Evolutionary conservation across 1,284 basidiomycete species (phyloP).

Genomic region (Bondarzewia mesenterica): DNA sequence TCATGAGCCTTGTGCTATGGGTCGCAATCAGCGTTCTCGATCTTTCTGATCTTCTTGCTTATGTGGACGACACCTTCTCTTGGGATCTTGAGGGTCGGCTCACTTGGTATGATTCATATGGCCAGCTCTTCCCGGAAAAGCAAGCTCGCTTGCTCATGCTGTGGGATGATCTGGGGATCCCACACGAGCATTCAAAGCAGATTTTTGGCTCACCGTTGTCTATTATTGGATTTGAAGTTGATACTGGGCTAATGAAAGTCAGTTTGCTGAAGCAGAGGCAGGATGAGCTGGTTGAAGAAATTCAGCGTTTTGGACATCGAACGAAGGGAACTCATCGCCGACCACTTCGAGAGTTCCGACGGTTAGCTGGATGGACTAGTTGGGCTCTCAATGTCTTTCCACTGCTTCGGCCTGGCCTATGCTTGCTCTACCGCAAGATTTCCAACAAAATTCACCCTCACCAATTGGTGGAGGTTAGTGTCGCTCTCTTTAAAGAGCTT

Average conservation of each 20-base stretch:
- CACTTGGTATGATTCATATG: neutral
- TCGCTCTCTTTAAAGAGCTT: neutral
- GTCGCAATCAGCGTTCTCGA: neutral
- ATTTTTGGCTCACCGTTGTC: neutral
- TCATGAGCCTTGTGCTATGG: neutral
- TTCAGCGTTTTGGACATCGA: neutral
- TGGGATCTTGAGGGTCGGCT: neutral
- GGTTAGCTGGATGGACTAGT: neutral
- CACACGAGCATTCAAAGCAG: neutral
- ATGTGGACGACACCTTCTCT: neutral
- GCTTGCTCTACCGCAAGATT: neutral
- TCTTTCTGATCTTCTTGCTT: neutral
- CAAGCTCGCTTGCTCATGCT: neutral
- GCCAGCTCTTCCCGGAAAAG: neutral
- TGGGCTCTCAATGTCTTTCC: neutral
- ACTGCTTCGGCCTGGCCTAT: neutral
- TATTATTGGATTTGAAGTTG: neutral
- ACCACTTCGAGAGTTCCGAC: too few relatives aligned
- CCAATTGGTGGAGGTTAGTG: too few relatives aligned
- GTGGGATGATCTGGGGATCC: neutral
- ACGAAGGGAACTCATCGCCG: neutral
- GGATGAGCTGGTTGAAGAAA: neutral
- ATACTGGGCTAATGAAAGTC: neutral
- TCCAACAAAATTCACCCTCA: neutral
- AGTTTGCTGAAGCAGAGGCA: neutral